A percentile compares a stretch with the other conserved stretches of the same genome.
Conservation (phyloP, 164 flowering plant genomes). For the Chloranthus sessilifolius region DNA sequence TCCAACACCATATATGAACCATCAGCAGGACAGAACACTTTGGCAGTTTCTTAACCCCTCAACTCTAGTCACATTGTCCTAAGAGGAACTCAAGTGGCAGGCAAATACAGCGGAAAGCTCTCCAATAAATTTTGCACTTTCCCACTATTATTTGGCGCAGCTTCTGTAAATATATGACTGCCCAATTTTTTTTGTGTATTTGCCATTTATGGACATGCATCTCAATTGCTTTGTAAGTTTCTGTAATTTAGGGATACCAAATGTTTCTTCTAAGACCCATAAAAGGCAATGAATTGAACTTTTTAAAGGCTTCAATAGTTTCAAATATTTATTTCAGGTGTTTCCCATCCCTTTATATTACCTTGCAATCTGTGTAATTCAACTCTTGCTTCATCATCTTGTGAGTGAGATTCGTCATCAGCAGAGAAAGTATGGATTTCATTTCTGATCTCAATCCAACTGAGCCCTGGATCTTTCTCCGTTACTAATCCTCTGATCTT, state of each 20-base stretch:
- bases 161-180: conserved; percentile 10
- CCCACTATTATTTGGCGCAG: background rate
- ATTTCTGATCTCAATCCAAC: conserved; percentile 68
- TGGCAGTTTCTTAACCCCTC: conserved; percentile 44
- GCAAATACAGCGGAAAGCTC: too few species aligned
- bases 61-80: too few species aligned
- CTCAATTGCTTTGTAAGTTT: too few species aligned
- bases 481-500: conserved; percentile 40
- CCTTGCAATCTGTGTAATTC: conserved; percentile 39
- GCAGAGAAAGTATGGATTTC: conserved; percentile 47
- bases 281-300: background rate
- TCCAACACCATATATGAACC: conserved; percentile 43
- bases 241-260: too few species aligned
- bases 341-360: conserved; percentile 31
- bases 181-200: background rate
- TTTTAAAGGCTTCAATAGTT: background rate
- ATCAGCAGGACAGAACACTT: conserved; percentile 12
- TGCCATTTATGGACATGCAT: background rate
- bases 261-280: background rate
- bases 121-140: too few species aligned
- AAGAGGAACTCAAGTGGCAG: too few species aligned
- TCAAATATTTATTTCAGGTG: background rate
- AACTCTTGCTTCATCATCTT: conserved; percentile 26
- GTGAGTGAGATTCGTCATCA: conserved; percentile 46
- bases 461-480: conserved; percentile 78